phyloP scores from a whole-genome alignment of 2,329 filamentous ascomycete genomes.

The Phaeoacremonium minimum region DNA sequence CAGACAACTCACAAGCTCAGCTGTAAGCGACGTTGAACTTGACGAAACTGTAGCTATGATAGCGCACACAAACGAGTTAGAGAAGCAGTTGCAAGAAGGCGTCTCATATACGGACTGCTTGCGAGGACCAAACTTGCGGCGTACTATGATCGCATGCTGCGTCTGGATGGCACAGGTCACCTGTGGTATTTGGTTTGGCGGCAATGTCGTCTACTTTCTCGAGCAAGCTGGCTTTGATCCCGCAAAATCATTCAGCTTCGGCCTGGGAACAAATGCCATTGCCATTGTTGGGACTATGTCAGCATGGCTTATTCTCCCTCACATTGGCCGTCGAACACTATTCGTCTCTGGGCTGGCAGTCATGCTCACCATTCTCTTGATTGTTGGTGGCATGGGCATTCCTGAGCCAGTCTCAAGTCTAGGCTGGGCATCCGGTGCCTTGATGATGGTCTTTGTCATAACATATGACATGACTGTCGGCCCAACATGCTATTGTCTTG shows the following conservation, averaged over 20 bases:
- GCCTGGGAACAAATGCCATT: slow-evolving; percentile 43
- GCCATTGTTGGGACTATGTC: slow-evolving; percentile 45
- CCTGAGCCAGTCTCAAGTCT: slow-evolving; percentile 14
- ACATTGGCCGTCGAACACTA: slow-evolving; percentile 44
- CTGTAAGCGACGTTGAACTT: slow-evolving; percentile 27
- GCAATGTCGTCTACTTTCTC: slow-evolving; percentile 41
- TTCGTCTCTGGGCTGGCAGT: slow-evolving; percentile 36
- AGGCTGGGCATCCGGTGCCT: slow-evolving; percentile 37
- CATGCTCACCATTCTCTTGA: slow-evolving; percentile 31
- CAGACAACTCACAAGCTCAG: slow-evolving; percentile 20
- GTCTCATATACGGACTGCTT: slow-evolving; percentile 47
- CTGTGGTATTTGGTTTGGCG: slow-evolving; percentile 45
- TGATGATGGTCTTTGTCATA: slow-evolving; percentile 38
- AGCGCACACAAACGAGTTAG: slow-evolving; percentile 46
- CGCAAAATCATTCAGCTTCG: slow-evolving; percentile 36
- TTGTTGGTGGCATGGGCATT: slow-evolving; percentile 1
- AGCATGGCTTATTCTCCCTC: slow-evolving; percentile 45
- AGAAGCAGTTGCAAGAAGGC: slow-evolving; percentile 36
- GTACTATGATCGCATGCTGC: slow-evolving; percentile 46
- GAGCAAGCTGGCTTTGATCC: slow-evolving; percentile 39
- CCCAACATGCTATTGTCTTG: slow-evolving; percentile 36
- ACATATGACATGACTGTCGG: slow-evolving; percentile 41
- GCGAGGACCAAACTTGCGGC: slow-evolving; percentile 42
- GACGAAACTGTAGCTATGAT: slow-evolving; percentile 50
- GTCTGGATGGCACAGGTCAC: slow-evolving; percentile 45